Evolutionary conservation across 208 protist genomes (phyloP), one percentile per base, ranked within the genome.

Genomic region (Leishmania martiniquensis): DNA sequence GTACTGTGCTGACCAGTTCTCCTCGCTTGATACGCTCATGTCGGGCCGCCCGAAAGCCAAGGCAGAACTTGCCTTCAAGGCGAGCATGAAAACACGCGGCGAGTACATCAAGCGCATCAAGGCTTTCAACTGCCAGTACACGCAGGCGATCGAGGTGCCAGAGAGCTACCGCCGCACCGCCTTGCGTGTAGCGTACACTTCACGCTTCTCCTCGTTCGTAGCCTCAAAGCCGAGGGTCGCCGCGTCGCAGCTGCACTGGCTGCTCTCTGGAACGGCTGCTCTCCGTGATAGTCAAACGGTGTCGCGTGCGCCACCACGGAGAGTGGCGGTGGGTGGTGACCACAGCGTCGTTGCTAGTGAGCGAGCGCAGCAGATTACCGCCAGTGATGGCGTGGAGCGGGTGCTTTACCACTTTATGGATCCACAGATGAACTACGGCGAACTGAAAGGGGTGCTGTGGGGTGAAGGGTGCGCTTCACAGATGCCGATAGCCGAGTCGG

Each of bases 81-180:
- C 75, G 1, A 83, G 84, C 72, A 86, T 95, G 47, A 92, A 93
- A 75, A 84, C 85, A 2, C 88, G 93, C 62, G 87, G 84, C 67
- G 91, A 95, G 80, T 92, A 93, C 84, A 91, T 97, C 74, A 90
- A 95, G 67, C 89, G 88, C 52, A 89, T 96, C 82, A 95, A 91
- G 73, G 71, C 80, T 20, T 94, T 95, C 83, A 94, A 89, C 75
- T 73, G 78, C 45, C 78, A 82, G 42, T 93, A 89, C 78, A 79
- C 80, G 37, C 74, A 82, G 54, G 83, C 68, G 39, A 88, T 78
- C 39, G 85, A 92, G 68, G 52, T 94, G 68, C 57, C 49, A 44
- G 85, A 90, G 6, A 55, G 82, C 34, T 80, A 88, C 71, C 72
- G 79, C 0, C 72, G 75, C 42, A 15, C 42, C 51, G 81, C 87